Percentiles rank a stretch among this genome's conserved stretches.
Conservation (phyloP, 2,329 filamentous ascomycete genomes). For the Fusarium xyrophilum region DNA sequence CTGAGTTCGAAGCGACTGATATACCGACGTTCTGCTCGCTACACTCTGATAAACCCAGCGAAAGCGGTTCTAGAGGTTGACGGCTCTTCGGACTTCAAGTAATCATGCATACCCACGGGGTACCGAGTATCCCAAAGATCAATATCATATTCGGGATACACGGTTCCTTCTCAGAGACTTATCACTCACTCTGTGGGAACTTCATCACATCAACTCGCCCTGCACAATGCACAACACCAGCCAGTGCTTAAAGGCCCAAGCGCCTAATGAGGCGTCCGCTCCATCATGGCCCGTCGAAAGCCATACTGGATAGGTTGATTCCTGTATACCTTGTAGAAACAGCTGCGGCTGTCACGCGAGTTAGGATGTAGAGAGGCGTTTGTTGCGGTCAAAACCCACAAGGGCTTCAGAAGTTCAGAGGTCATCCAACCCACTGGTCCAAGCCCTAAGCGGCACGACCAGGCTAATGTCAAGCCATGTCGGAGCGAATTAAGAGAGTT, state of each 20-base stretch:
- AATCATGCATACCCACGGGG: not conserved
- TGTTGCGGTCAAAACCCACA: slow-evolving; percentile 26
- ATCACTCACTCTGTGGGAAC: not conserved
- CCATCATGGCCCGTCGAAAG: slow-evolving; percentile 13
- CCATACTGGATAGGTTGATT: slow-evolving; percentile 1
- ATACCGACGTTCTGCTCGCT: not conserved
- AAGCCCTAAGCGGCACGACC: slow-evolving; percentile 4
- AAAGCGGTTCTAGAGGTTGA: not conserved
- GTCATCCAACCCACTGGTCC: slow-evolving; percentile 13
- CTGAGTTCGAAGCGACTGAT: slow-evolving; percentile 17
- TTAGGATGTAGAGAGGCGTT: slow-evolving; percentile 14
- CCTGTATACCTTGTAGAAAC: slow-evolving; percentile 3
- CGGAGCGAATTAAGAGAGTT: slow-evolving; percentile 8
- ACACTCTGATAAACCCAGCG: slow-evolving; percentile 1
- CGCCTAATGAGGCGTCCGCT: slow-evolving; percentile 16
- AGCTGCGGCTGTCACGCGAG: slow-evolving; percentile 20
- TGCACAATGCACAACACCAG: slow-evolving; percentile 27
- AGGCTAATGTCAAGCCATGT: slow-evolving; percentile 1
- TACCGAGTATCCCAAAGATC: not conserved
- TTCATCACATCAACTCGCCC: slow-evolving; percentile 1
- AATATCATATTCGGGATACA: slow-evolving; percentile 1
- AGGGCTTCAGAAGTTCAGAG: slow-evolving; percentile 21
- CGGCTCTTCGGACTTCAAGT: not conserved
- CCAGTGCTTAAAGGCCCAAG: slow-evolving; percentile 14
- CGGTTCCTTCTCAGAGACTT: slow-evolving; percentile 3